A percentile compares a stretch with the other conserved stretches of the same genome.
Conservation (phyloP, 176 grass and related monocot genomes). For the Avena atlantica region DNA sequence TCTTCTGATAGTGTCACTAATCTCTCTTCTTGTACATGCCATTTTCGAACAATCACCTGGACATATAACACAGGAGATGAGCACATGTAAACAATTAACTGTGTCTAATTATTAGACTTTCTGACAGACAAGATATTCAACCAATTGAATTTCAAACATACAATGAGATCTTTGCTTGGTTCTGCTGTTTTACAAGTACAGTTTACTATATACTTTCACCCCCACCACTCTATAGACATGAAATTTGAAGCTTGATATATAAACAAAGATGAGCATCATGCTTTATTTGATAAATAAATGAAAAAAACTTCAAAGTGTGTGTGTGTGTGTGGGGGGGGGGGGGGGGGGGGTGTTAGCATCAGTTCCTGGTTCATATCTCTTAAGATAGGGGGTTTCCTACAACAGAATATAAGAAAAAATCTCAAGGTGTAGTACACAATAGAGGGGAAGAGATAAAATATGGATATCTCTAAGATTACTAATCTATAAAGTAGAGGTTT, state of each 20-base stretch:
- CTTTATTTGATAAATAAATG: neutral
- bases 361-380: too few species aligned
- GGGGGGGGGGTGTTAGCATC: too few species aligned
- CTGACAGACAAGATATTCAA: neutral
- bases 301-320: too few species aligned
- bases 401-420: too few species aligned
- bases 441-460: neutral
- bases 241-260: neutral
- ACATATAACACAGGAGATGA: conserved; percentile 11
- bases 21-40: conserved; percentile 72
- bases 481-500: neutral
- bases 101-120: neutral
- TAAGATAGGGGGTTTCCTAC: too few species aligned
- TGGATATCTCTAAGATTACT: neutral
- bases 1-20: conserved; percentile 78
- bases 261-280: neutral
- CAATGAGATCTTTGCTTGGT: neutral
- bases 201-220: neutral
- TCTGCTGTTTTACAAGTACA: neutral
- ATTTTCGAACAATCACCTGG: conserved; percentile 81
- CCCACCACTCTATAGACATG: neutral
- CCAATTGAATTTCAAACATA: neutral
- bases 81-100: conserved; percentile 2
- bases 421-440: too few species aligned
- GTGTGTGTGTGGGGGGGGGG: too few species aligned